Base-by-base conservation (phyloP, 2,329 filamentous ascomycete genomes). In the Talaromyces islandicus region DNA sequence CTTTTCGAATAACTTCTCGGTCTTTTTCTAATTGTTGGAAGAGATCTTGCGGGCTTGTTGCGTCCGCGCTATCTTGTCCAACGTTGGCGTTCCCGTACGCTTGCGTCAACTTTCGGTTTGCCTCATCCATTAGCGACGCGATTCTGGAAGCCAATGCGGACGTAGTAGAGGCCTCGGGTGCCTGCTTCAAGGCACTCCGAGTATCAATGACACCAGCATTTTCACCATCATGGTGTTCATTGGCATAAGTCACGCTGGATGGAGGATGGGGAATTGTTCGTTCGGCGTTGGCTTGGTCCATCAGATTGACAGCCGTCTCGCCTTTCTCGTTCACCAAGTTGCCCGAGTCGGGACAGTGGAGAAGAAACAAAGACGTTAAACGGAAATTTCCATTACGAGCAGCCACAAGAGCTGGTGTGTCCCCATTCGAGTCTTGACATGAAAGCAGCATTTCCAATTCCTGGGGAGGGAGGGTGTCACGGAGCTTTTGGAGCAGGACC, bases 361-460 rank as follows among this genome's bases (percentile, higher is more conserved):
- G 92, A 74, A 79, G 91, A 75, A 79, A 87, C 81, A 77, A 78
- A 54, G 83, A 80, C n/a, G 86, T 84, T 57, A 85, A 80, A 63
- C 94, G 89, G 59, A 96, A 88, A 65, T 92, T 95, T 67, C 85
- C 85, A 62, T 97, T 96, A 51, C 92, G 87, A 19, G 93, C 91
- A 59, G 92, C 91, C 60, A 91, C 88, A 69, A 92, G 87, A 10
- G 93, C 91, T 0, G 94, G 92, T 0, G 94, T 97, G 72, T 99
- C 95, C 46, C 93, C 93, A 46, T 92, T 88, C 29, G 87, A 80
- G 72, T 99, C 93, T 69, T 92, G 90, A 9, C 86, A 83, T 67
- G 96, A 91, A 11, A 99, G 79, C 11, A 97, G 77, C 54, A 85
- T 81, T 62, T 92, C 90, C 54, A 97, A 86, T 59, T 90, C 87